phyloP scores from a whole-genome alignment of 306 rosid genomes.

The Lotus japonicus region DNA sequence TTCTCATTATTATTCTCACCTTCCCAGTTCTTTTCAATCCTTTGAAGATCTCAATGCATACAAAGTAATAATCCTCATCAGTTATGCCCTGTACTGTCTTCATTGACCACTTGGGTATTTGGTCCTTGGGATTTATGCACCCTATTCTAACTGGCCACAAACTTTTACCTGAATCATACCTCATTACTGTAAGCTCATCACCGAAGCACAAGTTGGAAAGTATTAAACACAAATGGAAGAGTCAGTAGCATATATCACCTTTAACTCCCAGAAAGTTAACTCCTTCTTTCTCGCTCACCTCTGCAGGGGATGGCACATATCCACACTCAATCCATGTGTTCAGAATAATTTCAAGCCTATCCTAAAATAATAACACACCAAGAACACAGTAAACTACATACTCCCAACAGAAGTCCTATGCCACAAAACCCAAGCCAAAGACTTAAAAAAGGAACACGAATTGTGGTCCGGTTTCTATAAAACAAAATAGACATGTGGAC shows the following conservation, averaged over 20 bases:
- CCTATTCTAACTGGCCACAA: conserved; percentile 82
- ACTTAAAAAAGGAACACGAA: background rate
- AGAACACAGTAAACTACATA: conserved; percentile 7
- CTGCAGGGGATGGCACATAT: conserved; percentile 74
- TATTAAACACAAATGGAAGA: background rate
- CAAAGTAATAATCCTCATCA: conserved; percentile 51
- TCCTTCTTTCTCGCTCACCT: conserved; percentile 78
- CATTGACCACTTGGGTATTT: conserved; percentile 59
- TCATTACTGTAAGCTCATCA: conserved; percentile 10
- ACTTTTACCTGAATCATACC: conserved; percentile 44
- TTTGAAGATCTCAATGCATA: conserved; percentile 45
- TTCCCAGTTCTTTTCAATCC: conserved; percentile 36
- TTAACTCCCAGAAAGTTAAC: conserved; percentile 47
- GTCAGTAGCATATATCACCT: conserved; percentile 39
- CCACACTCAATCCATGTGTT: conserved; percentile 72
- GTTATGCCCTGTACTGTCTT: conserved; percentile 48
- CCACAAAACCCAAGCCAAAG: background rate
- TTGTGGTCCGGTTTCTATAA: background rate
- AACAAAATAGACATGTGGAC: background rate
- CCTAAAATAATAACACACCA: conserved; percentile 42
- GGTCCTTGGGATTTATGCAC: conserved; percentile 51
- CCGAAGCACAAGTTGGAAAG: background rate
- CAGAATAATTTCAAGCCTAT: conserved; percentile 83
- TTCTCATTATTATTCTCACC: conserved; percentile 32
- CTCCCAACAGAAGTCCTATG: background rate